phyloP scores from a whole-genome alignment of 495 filamentous ascomycete species.

The Penicillium daleae region DNA sequence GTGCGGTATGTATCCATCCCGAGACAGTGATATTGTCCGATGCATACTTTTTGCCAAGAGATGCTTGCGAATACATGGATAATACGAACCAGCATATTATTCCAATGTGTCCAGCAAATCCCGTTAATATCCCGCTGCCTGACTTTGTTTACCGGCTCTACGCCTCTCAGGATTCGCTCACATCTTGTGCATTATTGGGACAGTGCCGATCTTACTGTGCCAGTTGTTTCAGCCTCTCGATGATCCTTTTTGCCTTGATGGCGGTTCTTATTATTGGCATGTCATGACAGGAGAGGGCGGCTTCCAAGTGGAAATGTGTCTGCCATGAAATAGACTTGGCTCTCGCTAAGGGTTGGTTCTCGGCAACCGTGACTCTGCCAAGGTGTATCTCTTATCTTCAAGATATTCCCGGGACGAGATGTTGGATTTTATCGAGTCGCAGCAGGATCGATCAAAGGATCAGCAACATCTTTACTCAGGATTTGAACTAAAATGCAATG shows the following conservation, averaged over 20 bases:
- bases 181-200: not conserved
- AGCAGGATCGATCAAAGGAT: not conserved
- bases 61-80: slow-evolving; percentile 8
- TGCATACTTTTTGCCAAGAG: slow-evolving; percentile 5
- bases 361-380: not conserved
- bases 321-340: too few relatives aligned
- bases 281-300: slow-evolving; percentile 5
- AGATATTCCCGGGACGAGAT: not conserved
- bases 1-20: not conserved
- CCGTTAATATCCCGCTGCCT: not conserved
- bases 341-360: not conserved
- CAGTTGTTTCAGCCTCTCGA: slow-evolving; percentile 18
- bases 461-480: not conserved
- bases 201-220: slow-evolving; percentile 20
- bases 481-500: not conserved
- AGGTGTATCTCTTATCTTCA: not conserved
- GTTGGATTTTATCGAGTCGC: not conserved
- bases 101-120: not conserved
- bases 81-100: not conserved
- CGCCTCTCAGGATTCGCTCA: not conserved
- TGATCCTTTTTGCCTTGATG: not conserved
- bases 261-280: slow-evolving; percentile 3
- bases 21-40: slow-evolving; percentile 7
- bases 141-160: not conserved
- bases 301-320: not conserved